phyloP scores from a whole-genome alignment of 164 flowering plant genomes.

The Chimonanthus salicifolius region DNA sequence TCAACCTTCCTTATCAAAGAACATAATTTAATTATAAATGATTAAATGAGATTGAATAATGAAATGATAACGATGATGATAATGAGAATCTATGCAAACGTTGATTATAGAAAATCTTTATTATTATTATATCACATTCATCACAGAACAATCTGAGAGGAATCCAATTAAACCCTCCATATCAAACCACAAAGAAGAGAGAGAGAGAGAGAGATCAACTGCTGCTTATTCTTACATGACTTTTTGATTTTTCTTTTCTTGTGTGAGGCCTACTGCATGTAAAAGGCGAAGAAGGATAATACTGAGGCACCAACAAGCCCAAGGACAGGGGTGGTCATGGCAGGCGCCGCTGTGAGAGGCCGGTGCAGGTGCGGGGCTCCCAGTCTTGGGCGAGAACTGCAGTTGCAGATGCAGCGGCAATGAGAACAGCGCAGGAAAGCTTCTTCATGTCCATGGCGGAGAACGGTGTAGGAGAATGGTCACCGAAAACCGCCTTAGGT shows the following conservation, averaged over 20 bases:
- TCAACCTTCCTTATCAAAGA: no score
- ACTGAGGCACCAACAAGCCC: slow-evolving; percentile 32
- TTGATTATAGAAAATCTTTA: no score
- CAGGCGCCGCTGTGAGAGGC: slow-evolving; percentile 12
- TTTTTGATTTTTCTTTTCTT: not conserved
- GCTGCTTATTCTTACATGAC: not conserved
- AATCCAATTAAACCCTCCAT: not conserved
- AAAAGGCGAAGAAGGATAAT: slow-evolving; percentile 30
- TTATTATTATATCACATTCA: no score
- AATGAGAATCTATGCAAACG: no score
- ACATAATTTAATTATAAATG: no score
- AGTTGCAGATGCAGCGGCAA: slow-evolving; percentile 48
- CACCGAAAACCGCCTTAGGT: slow-evolving; percentile 12
- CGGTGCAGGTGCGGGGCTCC: slow-evolving; percentile 11
- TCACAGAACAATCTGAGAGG: no score
- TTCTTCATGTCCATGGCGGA: slow-evolving; percentile 50
- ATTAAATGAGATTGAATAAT: no score
- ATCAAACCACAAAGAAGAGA: not conserved
- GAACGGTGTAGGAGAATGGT: not conserved
- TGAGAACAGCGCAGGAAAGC: slow-evolving; percentile 39
- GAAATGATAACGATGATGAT: no score
- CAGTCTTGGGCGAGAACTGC: slow-evolving; percentile 21
- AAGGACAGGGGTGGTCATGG: slow-evolving; percentile 16
- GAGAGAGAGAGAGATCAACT: not conserved
- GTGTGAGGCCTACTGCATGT: slow-evolving; percentile 18